Evolutionary conservation across 2,329 filamentous ascomycete genomes (phyloP).

Genomic region (Penicillium sp.): DNA sequence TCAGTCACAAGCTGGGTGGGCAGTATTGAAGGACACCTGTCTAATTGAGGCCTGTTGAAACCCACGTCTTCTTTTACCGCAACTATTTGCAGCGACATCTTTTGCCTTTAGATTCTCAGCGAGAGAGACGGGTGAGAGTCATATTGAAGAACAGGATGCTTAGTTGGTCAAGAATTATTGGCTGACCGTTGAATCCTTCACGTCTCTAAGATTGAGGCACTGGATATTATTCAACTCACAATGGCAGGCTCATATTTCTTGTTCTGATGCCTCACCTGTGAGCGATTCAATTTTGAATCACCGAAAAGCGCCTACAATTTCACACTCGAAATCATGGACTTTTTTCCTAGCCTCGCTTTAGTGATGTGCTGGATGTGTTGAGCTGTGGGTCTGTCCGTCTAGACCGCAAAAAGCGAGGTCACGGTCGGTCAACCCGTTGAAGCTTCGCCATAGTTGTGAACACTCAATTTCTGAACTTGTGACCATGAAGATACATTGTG

Average conservation of each 20-base stretch:
- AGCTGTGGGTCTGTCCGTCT: too few species aligned
- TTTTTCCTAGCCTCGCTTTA: background rate
- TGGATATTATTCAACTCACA: background rate
- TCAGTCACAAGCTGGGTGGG: too few species aligned
- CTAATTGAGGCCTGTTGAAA: background rate
- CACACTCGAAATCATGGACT: background rate
- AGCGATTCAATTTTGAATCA: background rate
- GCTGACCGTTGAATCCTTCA: background rate
- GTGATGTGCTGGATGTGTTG: too few species aligned
- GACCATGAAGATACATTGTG: too few species aligned
- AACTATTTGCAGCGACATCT: background rate
- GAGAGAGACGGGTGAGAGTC: background rate
- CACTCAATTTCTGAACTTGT: too few species aligned
- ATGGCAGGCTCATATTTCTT: background rate
- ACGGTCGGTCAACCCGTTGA: too few species aligned
- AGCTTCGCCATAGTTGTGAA: too few species aligned
- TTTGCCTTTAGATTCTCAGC: background rate
- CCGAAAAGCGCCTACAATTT: background rate
- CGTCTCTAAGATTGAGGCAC: background rate
- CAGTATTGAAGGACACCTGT: too few species aligned
- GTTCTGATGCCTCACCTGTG: too few species aligned
- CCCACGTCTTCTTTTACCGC: background rate
- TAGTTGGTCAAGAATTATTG: background rate
- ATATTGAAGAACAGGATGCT: background rate
- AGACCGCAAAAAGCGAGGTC: too few species aligned